These are phyloP conservation scores for Penicillium sp. DNA, from an alignment of 2,329 filamentous ascomycete species.

Conservation along the genomic window DNA sequence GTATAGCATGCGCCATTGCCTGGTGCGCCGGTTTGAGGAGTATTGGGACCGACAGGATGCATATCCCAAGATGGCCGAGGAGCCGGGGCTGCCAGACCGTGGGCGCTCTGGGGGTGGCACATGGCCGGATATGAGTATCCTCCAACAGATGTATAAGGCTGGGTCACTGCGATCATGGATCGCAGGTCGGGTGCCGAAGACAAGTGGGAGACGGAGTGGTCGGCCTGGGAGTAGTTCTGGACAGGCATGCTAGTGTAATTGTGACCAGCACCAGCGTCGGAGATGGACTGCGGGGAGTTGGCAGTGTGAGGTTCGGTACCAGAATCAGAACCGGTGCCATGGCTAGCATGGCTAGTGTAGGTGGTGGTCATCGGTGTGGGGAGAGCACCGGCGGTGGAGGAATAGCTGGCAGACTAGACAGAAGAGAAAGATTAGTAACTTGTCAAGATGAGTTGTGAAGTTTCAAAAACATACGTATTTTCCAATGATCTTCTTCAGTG, in stretches of 20 bases:
- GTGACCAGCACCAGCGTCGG: conserved; percentile 46
- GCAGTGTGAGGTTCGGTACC: conserved; percentile 50
- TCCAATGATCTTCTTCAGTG: conserved; percentile 95
- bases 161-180: conserved; percentile 31
- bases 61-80: conserved; percentile 42
- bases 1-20: conserved; percentile 30
- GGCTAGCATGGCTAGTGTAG: conserved; percentile 36
- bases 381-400: conserved; percentile 59
- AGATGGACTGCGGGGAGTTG: conserved; percentile 50
- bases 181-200: conserved; percentile 43
- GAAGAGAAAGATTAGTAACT: conserved; percentile 21
- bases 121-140: conserved; percentile 36
- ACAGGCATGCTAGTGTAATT: conserved; percentile 47
- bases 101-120: conserved; percentile 31
- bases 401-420: conserved; percentile 64
- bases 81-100: conserved; percentile 33
- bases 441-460: not conserved
- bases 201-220: conserved; percentile 27
- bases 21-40: conserved; percentile 31
- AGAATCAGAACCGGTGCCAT: conserved; percentile 47
- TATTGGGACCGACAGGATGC: conserved; percentile 30
- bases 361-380: conserved; percentile 39
- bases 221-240: conserved; percentile 45
- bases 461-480: conserved; percentile 72
- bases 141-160: conserved; percentile 34